Evolutionary conservation across 345 rosid species (phyloP), one percentile per base, ranked within the genome.

Genomic region (Eucalyptus urophylla): DNA sequence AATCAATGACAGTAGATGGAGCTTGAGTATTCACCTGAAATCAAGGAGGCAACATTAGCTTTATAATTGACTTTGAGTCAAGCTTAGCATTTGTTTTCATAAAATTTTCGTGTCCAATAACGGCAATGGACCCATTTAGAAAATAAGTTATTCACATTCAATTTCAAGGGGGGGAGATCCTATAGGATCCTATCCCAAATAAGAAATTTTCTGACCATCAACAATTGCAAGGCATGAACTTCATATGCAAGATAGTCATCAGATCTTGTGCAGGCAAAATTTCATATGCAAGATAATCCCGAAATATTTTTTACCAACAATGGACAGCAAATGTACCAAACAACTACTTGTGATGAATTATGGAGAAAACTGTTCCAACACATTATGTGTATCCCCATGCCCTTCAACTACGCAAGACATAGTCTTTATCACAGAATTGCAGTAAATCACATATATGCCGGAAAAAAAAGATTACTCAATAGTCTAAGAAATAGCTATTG

Each of bases 11-110:
- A 45, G 92, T 88, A 16, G 98, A 89, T 43, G 94, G 93, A 31
- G 99, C 97, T 90, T 95, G 98, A 7, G 98, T 96, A 91, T 97
- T 97, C 86, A 97, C 96, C 99, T 96, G 93, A 62, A 40, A n/a
- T 40, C 87, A 87, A 87, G 4, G n/a, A 90, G 86, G 31, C 14
- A 49, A 62, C 37, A 69, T 89, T 37, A 93, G 88, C 62, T 51
- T 51, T 47, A 58, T 49, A 58, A 31, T 60, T 51, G 47, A 80
- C 3, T 29, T 50, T 15, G 15, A 33, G 33, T 44, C 37, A 49
- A 49, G 43, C 37, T n/a, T 43, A 37, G 40, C 86, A 47, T n/a
- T 65, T 1, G 27, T 5, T 29, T 33, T 21, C 76, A 72, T 67
- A 87, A 17, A 65, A 24, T 45, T 31, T 62, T 65, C 24, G 0